Base-by-base conservation (phyloP, 306 rosid species). In the Fragaria vesca region DNA sequence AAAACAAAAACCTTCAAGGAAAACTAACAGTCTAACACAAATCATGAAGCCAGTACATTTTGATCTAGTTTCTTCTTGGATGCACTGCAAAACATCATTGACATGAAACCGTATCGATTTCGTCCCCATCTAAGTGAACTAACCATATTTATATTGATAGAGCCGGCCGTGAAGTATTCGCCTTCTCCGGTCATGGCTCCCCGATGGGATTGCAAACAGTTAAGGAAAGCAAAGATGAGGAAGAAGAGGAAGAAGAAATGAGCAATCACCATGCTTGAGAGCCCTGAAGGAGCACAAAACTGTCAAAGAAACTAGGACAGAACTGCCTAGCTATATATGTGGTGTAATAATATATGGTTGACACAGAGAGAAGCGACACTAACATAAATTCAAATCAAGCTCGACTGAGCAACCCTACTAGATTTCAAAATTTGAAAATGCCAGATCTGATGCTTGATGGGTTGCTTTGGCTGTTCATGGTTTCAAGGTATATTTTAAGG, bases 241-340 rank as follows among this genome's bases (percentile, higher is more conserved):
- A 66, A 66, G 70, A 66, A 66, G 70, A 66, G 0, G n/a, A 66
- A 66, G 47, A 66, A 66, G 47, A 66, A 66, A 66, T 66, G 70
- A 10, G 70, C 70, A 66, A 34, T 10, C 21, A 66, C 70, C 70
- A 66, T 66, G 47, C 70, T 66, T 66, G 70, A 36, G 26, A 66
- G 26, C 24, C 70, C 43, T 63, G 18, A 12, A 60, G 6, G 68
- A 30, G 47, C 13, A 18, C 47, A 6, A 8, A 36, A 5, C 46
- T 66, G 70, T 36, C 70, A 66, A 34, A 66, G 70, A 38, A 63
- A 66, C 26, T 3, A 66, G 6, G 70, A 66, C 24, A 36, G 24
- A 38, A 24, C 70, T 36, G 13, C 47, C 45, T 65, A 17, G 51
- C 51, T 48, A 66, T 32, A 18, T 34, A 0, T 8, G 15, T 66